Evolutionary conservation across 768 basidiomycete species (phyloP).

Genomic region (Auricularia sp.): DNA sequence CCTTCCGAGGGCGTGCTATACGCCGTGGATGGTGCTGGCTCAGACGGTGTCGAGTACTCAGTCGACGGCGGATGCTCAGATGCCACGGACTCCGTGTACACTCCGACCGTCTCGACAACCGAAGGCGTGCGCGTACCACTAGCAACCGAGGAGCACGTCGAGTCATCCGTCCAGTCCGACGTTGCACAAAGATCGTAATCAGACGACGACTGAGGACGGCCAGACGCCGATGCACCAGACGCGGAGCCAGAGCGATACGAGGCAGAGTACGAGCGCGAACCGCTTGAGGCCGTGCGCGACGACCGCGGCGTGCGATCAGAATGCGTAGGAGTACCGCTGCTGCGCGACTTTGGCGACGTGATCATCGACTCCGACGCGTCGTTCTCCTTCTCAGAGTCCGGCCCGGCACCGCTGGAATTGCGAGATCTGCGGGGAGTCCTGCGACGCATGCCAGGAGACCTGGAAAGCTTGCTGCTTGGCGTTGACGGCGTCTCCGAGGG

Average conservation of each 20-base stretch:
- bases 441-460: constrained; percentile 48
- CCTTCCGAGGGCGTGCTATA: not conserved
- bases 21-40: not conserved
- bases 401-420: constrained; percentile 22
- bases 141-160: not conserved
- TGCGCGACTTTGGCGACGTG: not conserved
- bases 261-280: not conserved
- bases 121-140: not conserved
- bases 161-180: not conserved
- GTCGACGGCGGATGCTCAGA: not conserved
- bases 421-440: constrained; percentile 35
- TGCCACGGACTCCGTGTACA: not conserved
- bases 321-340: not conserved
- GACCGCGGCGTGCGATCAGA: constrained; percentile 1
- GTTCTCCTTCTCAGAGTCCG: constrained; percentile 50
- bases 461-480: constrained; percentile 29
- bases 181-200: not conserved
- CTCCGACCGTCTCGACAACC: not conserved
- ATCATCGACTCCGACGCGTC: constrained; percentile 16
- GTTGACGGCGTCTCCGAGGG: constrained; percentile 4
- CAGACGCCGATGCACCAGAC: not conserved
- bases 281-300: not conserved
- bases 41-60: not conserved
- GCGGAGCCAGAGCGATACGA: not conserved
- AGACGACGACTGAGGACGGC: not conserved